Evolutionary conservation across 805 yeast species (phyloP).

Genomic region (Candida ulmi): DNA sequence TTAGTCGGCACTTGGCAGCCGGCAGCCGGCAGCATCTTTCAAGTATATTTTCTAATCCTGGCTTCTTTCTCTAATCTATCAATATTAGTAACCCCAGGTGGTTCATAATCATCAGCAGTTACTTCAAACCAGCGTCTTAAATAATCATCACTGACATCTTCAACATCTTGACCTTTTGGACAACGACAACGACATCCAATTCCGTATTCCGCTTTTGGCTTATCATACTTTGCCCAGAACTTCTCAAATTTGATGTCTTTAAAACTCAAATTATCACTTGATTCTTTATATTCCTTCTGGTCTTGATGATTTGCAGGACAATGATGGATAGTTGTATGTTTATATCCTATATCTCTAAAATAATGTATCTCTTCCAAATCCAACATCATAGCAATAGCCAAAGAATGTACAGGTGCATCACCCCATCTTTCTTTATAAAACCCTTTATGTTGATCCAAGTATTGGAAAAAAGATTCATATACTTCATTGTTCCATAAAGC

Average conservation of each 20-base stretch:
- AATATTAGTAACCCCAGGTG: slow-evolving; percentile 19
- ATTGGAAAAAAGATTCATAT: slow-evolving; percentile 64
- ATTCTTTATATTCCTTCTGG: slow-evolving; percentile 40
- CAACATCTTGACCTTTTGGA: slow-evolving; percentile 52
- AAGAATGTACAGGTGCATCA: slow-evolving; percentile 90
- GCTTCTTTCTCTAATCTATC: slow-evolving; percentile 24
- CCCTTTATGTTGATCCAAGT: slow-evolving; percentile 70
- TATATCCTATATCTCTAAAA: slow-evolving; percentile 88
- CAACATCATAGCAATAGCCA: slow-evolving; percentile 76
- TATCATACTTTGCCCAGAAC: slow-evolving; percentile 27
- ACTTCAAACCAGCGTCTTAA: slow-evolving; percentile 43
- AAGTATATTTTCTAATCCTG: too few species aligned
- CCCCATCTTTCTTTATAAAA: slow-evolving; percentile 95
- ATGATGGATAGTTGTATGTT: slow-evolving; percentile 74
- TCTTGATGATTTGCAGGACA: slow-evolving; percentile 66
- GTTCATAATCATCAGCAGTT: slow-evolving; percentile 26
- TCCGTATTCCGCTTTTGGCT: slow-evolving; percentile 36
- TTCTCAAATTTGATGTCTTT: slow-evolving; percentile 16
- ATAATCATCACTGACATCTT: slow-evolving; percentile 49
- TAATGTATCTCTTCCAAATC: slow-evolving; percentile 73
- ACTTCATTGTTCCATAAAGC: slow-evolving; percentile 62
- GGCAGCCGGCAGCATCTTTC: too few species aligned
- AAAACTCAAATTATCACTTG: slow-evolving; percentile 23
- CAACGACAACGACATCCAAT: slow-evolving; percentile 88
- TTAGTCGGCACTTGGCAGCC: too few species aligned